These are phyloP conservation scores for Lactarius vividus DNA, from an alignment of 768 basidiomycete species.

Conservation along the genomic window DNA sequence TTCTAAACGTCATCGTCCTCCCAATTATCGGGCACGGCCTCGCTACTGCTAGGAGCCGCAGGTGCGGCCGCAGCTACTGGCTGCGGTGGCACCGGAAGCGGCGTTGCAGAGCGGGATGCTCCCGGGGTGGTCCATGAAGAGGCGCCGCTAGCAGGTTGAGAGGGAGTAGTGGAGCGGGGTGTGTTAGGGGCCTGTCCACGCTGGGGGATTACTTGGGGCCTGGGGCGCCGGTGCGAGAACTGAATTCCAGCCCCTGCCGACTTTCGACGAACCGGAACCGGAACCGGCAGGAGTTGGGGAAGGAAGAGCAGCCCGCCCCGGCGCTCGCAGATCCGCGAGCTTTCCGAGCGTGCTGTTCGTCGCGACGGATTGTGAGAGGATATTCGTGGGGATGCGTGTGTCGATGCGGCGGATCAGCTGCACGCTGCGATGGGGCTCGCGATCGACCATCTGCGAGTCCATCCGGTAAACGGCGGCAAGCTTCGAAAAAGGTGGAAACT, in stretches of 20 bases:
- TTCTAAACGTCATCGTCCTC: constrained; percentile 51
- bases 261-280: constrained; percentile 17
- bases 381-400: constrained; percentile 70
- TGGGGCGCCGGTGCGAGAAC: constrained; percentile 31
- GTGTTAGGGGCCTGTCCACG: neutral
- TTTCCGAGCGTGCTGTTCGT: constrained; percentile 52
- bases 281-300: constrained; percentile 10
- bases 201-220: neutral
- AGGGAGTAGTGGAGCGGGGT: constrained; percentile 23
- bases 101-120: constrained; percentile 13
- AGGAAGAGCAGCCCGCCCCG: constrained; percentile 30
- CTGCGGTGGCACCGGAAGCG: constrained; percentile 12
- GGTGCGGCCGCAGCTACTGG: neutral
- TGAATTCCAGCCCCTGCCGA: constrained; percentile 36
- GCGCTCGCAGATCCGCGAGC: constrained; percentile 52
- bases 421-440: constrained; percentile 85
- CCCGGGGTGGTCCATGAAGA: neutral
- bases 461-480: constrained; percentile 79
- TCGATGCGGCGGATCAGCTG: constrained; percentile 81
- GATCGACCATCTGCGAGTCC: constrained; percentile 84
- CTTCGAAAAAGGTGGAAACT: constrained; percentile 35
- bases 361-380: constrained; percentile 46
- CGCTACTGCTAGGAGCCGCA: constrained; percentile 8
- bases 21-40: constrained; percentile 51
- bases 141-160: neutral